Evolutionary conservation across 1,284 basidiomycete species (phyloP), one percentile per base, ranked within the genome.

Genomic region (Microbotryomycetes sp.): DNA sequence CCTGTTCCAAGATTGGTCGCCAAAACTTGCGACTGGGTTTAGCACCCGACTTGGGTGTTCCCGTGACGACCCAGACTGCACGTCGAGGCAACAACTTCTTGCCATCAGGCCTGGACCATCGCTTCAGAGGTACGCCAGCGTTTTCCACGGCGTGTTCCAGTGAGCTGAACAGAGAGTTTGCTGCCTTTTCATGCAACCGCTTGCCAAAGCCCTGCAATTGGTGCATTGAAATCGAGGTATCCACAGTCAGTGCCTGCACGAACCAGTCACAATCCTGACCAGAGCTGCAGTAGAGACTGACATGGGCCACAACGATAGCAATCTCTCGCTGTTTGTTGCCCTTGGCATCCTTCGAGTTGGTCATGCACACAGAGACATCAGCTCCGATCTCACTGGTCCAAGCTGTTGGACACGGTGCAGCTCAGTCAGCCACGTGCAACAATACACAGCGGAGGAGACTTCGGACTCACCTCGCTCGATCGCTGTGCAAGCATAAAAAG

Each of bases 261-360:
- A 23, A 42, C 16, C 36, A 5, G 32, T 19, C 14, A 16, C 15
- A 23, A 15, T 36, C 31, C 15, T 25, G 29, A 42, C 36, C 9
- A 31, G 26, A 29, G 12, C 25, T 2, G 16, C 6, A 56, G 14
- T 54, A 52, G 3, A 63, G 67, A 56, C 60, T 65, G 1, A 66
- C 70, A 60, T 72, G 70, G 4, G 70, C 70, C 15, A 72, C 70
- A 25, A 70, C 63, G 23, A 72, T 50, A n/a, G 66, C 68, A 36
- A 72, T 58, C 59, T 72, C 68, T 19, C 64, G 58, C 3, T 54
- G 55, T n/a, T 66, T 65, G 28, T 62, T 42, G 26, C 55, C 59
- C 9, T 56, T 53, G n/a, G 56, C 48, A 53, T 67, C 53, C 23
- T 56, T 56, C 51, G 56, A 68, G 55, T 66, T 63, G 29, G 69